Evolutionary conservation across 805 yeast genomes (phyloP).

Genomic region (Pichia occidentalis): DNA sequence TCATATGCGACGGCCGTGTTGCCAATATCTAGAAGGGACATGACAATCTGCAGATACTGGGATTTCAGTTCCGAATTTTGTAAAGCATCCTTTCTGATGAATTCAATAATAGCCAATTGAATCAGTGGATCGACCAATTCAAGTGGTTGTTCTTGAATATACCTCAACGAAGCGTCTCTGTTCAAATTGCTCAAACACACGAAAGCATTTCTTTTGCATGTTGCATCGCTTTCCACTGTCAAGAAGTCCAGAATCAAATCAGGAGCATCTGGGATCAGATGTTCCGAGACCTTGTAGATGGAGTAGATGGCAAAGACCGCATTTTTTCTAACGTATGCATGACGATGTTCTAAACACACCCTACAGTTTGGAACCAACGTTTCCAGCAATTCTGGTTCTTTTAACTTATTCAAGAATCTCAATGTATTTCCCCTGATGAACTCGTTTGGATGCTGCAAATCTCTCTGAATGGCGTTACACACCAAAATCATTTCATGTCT

Average conservation of each 20-base stretch:
- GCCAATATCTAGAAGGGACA: slow-evolving; percentile 65
- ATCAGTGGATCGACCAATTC: slow-evolving; percentile 71
- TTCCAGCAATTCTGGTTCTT: slow-evolving; percentile 90
- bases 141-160: slow-evolving; percentile 65
- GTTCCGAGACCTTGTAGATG: slow-evolving; percentile 75
- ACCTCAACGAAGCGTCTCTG: slow-evolving; percentile 78
- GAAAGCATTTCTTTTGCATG: slow-evolving; percentile 94
- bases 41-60: slow-evolving; percentile 65
- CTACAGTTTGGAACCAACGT: slow-evolving; percentile 92
- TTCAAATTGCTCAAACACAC: slow-evolving; percentile 76
- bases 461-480: slow-evolving; percentile 96
- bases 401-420: slow-evolving; percentile 82
- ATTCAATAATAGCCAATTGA: slow-evolving; percentile 87
- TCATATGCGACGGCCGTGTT: slow-evolving; percentile 79
- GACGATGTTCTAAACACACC: slow-evolving; percentile 89
- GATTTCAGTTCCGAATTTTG: slow-evolving; percentile 56
- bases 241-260: slow-evolving; percentile 71
- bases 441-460: slow-evolving; percentile 96
- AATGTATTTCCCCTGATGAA: slow-evolving; percentile 92
- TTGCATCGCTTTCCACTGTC: slow-evolving; percentile 79
- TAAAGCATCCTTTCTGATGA: slow-evolving; percentile 76
- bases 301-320: slow-evolving; percentile 89
- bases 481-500: slow-evolving; percentile 98
- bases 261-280: slow-evolving; percentile 92
- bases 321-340: slow-evolving; percentile 95